Percentiles rank a stretch among this genome's conserved stretches.
These are phyloP conservation scores for Amesomyces nigricolor DNA, from an alignment of 2,329 filamentous ascomycete species.

Conservation along the genomic window DNA sequence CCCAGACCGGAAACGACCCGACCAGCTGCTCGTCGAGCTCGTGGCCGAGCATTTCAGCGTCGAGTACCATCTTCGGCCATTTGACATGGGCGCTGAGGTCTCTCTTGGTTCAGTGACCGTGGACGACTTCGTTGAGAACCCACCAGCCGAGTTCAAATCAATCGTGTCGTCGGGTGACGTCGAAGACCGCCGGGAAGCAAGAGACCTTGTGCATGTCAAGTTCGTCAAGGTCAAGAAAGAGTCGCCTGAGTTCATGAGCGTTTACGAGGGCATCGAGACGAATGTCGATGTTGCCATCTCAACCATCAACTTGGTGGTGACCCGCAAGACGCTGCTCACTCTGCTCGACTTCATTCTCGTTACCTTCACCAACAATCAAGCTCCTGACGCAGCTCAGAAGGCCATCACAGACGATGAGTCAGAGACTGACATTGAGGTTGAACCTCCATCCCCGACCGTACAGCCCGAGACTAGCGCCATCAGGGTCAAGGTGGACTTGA, in stretches of 20 bases:
- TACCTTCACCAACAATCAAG: conserved; percentile 68
- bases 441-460: conserved; percentile 32
- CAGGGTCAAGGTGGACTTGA: conserved; percentile 86
- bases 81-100: conserved; percentile 90
- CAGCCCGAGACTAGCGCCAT: conserved; percentile 64
- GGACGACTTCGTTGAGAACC: conserved; percentile 90
- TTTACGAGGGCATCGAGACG: conserved; percentile 88
- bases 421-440: conserved; percentile 34
- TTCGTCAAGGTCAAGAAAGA: conserved; percentile 84
- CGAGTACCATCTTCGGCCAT: conserved; percentile 80
- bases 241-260: conserved; percentile 87
- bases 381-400: conserved; percentile 31
- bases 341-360: conserved; percentile 88
- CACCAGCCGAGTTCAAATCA: conserved; percentile 86
- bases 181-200: conserved; percentile 67
- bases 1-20: conserved; percentile 66
- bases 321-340: conserved; percentile 84
- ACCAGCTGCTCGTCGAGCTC: conserved; percentile 81
- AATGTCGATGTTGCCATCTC: conserved; percentile 89
- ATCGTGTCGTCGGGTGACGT: conserved; percentile 81
- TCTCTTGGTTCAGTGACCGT: conserved; percentile 80
- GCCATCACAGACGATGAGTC: conserved; percentile 37
- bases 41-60: conserved; percentile 85
- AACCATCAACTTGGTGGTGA: conserved; percentile 94
- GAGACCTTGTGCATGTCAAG: conserved; percentile 82